Percentiles rank a stretch among this genome's conserved stretches.
Conservation (phyloP, 2,329 filamentous ascomycete genomes). For the Cordyceps pruinosa region DNA sequence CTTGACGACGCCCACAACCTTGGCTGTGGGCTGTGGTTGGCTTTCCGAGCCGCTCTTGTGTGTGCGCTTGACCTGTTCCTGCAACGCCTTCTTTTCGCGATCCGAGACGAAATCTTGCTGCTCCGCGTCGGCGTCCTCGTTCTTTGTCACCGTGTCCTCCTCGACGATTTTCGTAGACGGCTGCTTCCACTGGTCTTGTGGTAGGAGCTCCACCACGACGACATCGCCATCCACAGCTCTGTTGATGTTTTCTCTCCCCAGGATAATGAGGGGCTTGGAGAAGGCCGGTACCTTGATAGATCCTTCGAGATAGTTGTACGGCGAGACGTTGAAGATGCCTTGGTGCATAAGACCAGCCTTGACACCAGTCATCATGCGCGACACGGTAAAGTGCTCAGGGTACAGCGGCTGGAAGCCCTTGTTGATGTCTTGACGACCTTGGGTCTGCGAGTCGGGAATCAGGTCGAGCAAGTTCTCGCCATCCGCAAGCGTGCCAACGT, state of each 20-base stretch:
- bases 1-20: conserved; percentile 86
- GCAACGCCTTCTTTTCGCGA: conserved; percentile 75
- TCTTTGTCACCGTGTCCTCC: conserved; percentile 82
- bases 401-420: conserved; percentile 68
- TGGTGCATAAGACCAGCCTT: conserved; percentile 87
- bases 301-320: conserved; percentile 96
- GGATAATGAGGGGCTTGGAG: conserved; percentile 76
- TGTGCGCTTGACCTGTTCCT: conserved; percentile 83
- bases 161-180: conserved; percentile 95
- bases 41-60: conserved; percentile 72
- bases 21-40: conserved; percentile 80
- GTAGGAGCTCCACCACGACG: conserved; percentile 87
- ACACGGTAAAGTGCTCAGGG: conserved; percentile 80
- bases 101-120: conserved; percentile 77
- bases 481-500: conserved; percentile 78
- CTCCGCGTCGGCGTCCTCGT: conserved; percentile 87
- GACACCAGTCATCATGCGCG: conserved; percentile 89
- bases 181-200: conserved; percentile 93
- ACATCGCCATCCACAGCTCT: conserved; percentile 85
- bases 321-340: conserved; percentile 90
- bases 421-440: conserved; percentile 47
- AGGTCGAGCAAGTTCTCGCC: conserved; percentile 84
- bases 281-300: conserved; percentile 87
- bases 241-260: conserved; percentile 95
- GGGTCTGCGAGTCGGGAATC: conserved; percentile 74